These are phyloP conservation scores for Thermothielavioides terrestris DNA, from an alignment of 495 filamentous ascomycete species.

Conservation along the genomic window DNA sequence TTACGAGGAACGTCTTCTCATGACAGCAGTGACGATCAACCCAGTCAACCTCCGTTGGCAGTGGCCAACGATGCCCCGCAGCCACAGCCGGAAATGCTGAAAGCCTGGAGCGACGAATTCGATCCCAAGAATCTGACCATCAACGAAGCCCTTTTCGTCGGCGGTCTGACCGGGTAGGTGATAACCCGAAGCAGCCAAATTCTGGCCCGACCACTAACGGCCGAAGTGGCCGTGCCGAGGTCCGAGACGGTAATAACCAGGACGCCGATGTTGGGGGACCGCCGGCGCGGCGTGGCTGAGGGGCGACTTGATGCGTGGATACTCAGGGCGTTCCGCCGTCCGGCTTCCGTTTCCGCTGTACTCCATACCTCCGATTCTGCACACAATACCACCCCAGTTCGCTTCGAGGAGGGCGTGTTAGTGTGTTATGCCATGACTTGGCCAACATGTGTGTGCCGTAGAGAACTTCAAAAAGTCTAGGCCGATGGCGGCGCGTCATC, in stretches of 20 bases:
- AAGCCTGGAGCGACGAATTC: constrained; percentile 29
- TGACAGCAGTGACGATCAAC: constrained; percentile 2
- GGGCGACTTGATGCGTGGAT: background rate
- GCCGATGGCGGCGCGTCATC: constrained; percentile 10
- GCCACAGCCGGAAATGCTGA: constrained; percentile 27
- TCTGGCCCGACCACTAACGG: too few species aligned
- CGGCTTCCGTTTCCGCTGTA: constrained; percentile 1
- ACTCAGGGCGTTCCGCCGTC: background rate
- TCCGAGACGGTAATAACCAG: background rate
- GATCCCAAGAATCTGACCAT: constrained; percentile 31
- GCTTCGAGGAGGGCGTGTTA: background rate
- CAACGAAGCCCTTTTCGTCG: constrained; percentile 25
- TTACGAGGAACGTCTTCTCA: background rate
- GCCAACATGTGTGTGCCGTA: background rate
- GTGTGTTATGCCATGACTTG: background rate
- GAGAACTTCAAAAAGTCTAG: background rate
- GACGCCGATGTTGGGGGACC: background rate
- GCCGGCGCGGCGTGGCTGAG: background rate
- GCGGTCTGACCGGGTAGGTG: background rate
- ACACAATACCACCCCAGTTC: background rate
- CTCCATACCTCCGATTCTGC: background rate
- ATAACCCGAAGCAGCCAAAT: too few species aligned
- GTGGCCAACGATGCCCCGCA: background rate
- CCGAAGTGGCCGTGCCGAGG: background rate
- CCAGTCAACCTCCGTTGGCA: background rate